Conservation (phyloP, 768 basidiomycete genomes). For the Suillus alpinus region DNA sequence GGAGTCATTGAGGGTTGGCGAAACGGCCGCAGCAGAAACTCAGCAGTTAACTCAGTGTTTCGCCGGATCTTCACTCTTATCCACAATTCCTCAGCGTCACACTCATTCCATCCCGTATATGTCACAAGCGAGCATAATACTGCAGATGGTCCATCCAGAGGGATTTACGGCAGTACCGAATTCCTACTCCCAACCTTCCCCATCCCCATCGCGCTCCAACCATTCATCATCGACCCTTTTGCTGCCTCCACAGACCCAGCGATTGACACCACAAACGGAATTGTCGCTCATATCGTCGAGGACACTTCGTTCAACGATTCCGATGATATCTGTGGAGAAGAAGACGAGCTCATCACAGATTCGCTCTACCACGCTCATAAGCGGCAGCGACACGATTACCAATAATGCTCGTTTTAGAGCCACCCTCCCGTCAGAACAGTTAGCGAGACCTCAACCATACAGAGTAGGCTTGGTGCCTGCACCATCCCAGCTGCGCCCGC, state of each 20-base stretch:
- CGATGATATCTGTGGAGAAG: no score
- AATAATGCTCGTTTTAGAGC: neutral
- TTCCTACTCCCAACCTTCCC: constrained; percentile 30
- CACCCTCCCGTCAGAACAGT: fast-evolving
- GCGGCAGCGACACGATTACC: neutral
- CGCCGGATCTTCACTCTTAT: neutral
- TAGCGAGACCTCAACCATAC: neutral
- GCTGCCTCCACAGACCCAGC: neutral
- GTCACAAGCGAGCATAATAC: constrained; percentile 36
- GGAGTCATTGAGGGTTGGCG: no score
- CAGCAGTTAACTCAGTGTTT: no score
- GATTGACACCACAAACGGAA: constrained; percentile 7
- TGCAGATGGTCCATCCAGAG: constrained; percentile 36
- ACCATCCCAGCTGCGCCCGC: constrained; percentile 20
- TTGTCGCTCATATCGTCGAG: neutral
- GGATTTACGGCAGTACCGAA: constrained; percentile 19
- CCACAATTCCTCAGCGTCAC: neutral
- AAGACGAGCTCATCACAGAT: no score
- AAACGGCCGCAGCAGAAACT: no score
- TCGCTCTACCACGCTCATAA: fast-evolving
- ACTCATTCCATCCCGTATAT: constrained; percentile 17
- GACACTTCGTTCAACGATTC: neutral
- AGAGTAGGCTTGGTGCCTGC: constrained; percentile 10
- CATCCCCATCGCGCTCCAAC: constrained; percentile 25
- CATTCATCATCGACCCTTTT: constrained; percentile 1